Evolutionary conservation across 345 rosid species (phyloP), one percentile per base, ranked within the genome.

Genomic region (Raphanus sativus): DNA sequence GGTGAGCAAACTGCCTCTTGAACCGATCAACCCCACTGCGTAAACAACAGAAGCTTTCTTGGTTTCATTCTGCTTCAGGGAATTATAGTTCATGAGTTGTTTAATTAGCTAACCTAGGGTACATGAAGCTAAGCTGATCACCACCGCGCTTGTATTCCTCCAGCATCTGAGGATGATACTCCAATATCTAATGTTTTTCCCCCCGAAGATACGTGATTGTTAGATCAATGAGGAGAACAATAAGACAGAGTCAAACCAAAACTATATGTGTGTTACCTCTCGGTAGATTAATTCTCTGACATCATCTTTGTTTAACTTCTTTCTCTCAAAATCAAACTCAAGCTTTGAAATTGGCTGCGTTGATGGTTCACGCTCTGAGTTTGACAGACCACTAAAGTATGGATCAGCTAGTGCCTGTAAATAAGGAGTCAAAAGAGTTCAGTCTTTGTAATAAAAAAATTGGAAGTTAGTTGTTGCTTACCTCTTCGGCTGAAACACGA

Each of bases 311-410:
- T 89, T 81, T 71, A 95, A 65, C 81, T 93, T 93, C 83, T 91
- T 90, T 86, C 99, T 89, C 86, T 96, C 99, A 81, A 96, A 96
- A 78, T 96, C 99, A 83, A 96, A 96, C 84, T 96, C 99, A 69
- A 96, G 84, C 80, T 93, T 96, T 60, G 98, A 93, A 78, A 96
- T 96, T 40, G 99, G 89, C 81, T 85, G 92, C 54, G 96, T 89
- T 29, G 93, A 80, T 62, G 94, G 98, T 77, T 96, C 99, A 55
- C 96, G 88, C 26, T 96, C 98, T 30, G 87, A 90, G 80, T 90
- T 93, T 25, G 98, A 81, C 86, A 96, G 77, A 62, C 98, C 97
- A 42, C 74, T 81, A 70, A 96, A 96, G 71, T 96, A 96, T 36
- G 99, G 91, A 85, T 96, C 95, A 76, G 93, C 87, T 61, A 96